Conservation (phyloP, 108 stramenopile genomes). For the Fragilariopsis cylindrus region DNA sequence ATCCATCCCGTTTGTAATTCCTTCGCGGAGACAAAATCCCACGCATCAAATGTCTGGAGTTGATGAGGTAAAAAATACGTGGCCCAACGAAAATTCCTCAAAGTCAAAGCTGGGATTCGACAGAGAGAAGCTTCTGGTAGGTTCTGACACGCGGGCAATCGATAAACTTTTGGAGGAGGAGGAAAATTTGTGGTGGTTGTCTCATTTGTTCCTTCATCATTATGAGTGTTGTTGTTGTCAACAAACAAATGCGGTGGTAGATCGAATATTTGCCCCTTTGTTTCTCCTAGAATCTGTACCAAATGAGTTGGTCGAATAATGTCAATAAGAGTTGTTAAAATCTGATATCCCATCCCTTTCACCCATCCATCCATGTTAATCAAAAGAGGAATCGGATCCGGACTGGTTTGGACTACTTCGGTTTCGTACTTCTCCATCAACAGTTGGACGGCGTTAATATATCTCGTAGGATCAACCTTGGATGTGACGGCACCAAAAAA, state of each 20-base stretch:
- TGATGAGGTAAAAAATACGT: slow-evolving; percentile 60
- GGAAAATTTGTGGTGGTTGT: slow-evolving; percentile 52
- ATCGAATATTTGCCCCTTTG: slow-evolving; percentile 65
- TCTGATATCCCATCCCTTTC: slow-evolving; percentile 84
- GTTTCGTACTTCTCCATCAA: slow-evolving; percentile 51
- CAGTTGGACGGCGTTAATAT: slow-evolving; percentile 51
- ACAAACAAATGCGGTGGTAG: slow-evolving; percentile 20
- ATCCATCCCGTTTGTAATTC: slow-evolving; percentile 36
- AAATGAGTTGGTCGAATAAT: slow-evolving; percentile 64
- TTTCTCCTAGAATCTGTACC: slow-evolving; percentile 77
- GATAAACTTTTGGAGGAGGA: slow-evolving; percentile 13
- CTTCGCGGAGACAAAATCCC: slow-evolving; percentile 31
- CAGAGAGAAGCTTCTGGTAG: slow-evolving; percentile 28
- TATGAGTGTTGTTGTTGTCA: too few species aligned
- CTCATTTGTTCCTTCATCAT: neutral
- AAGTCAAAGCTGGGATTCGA: slow-evolving; percentile 40
- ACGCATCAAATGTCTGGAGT: slow-evolving; percentile 29
- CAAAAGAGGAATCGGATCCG: slow-evolving; percentile 56
- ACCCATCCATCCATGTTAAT: slow-evolving; percentile 96
- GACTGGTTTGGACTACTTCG: slow-evolving; percentile 1
- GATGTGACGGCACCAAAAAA: slow-evolving; percentile 80
- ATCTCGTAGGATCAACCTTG: slow-evolving; percentile 74
- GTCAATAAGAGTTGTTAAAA: slow-evolving; percentile 71
- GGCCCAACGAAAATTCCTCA: slow-evolving; percentile 62
- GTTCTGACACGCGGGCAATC: slow-evolving; percentile 26